Percentiles rank a stretch among this genome's conserved stretches.
Evolutionary conservation across 345 rosid species (phyloP).

Genomic region (Eutrema yunnanense): DNA sequence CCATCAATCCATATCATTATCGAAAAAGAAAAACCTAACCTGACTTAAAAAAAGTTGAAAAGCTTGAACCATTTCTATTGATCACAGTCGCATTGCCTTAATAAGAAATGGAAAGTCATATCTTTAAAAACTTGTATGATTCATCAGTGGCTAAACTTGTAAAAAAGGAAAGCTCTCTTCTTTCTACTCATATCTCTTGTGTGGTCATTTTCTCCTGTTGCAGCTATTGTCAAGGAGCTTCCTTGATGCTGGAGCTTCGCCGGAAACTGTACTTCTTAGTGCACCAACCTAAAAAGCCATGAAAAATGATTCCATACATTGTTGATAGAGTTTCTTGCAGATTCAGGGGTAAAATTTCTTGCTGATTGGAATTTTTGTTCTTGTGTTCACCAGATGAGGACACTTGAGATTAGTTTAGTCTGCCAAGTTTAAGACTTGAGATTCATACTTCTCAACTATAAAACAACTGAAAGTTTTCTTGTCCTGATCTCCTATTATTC

Average conservation of each 20-base stretch:
- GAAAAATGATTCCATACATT: background rate
- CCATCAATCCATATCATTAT: background rate
- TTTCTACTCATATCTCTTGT: background rate
- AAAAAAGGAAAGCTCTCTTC: background rate
- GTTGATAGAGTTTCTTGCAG: slow-evolving; percentile 8
- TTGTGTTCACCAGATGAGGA: slow-evolving; percentile 3
- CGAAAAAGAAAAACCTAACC: background rate
- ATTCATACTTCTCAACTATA: background rate
- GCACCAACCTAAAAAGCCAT: slow-evolving; percentile 24
- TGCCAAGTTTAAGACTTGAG: background rate
- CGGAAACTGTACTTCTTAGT: slow-evolving; percentile 48
- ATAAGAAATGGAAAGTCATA: background rate
- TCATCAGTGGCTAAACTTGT: no score
- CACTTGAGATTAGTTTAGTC: slow-evolving; percentile 8
- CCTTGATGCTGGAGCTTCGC: slow-evolving; percentile 51
- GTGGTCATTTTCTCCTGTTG: slow-evolving; percentile 17
- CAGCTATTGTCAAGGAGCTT: slow-evolving; percentile 67
- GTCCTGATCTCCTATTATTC: background rate
- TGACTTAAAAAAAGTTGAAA: background rate
- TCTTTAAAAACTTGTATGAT: background rate
- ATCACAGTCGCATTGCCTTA: background rate
- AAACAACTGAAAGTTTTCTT: background rate
- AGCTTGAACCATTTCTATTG: background rate
- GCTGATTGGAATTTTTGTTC: background rate
- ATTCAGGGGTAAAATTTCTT: background rate